Conservation (phyloP, 495 filamentous ascomycete genomes). For the Aspergillus affinis region DNA sequence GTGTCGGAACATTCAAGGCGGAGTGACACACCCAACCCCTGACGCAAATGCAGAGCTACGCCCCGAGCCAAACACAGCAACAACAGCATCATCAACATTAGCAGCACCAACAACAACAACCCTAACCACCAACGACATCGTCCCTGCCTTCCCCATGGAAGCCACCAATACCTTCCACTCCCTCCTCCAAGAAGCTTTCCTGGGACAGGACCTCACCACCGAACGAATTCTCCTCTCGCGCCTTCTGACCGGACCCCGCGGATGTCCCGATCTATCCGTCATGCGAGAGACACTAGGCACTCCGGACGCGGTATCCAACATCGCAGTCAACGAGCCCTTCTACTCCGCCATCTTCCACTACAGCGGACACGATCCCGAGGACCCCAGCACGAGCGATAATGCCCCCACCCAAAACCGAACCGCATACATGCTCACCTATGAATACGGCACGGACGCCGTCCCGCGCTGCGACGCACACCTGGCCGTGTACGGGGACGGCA, state of each 20-base stretch:
- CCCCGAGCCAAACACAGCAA: no score
- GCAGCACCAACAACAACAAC: not conserved
- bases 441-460: constrained; percentile 53
- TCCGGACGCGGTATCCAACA: constrained; percentile 44
- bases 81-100: no score
- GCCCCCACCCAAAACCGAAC: not conserved
- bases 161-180: constrained; percentile 11
- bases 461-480: constrained; percentile 58
- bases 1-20: constrained; percentile 53
- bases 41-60: no score
- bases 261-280: constrained; percentile 54
- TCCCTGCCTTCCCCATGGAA: not conserved
- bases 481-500: constrained; percentile 50
- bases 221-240: constrained; percentile 38
- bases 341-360: constrained; percentile 50
- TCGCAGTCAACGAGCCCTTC: constrained; percentile 45
- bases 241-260: constrained; percentile 44
- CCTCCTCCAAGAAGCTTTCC: constrained; percentile 34
- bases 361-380: constrained; percentile 15
- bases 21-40: constrained; percentile 24
- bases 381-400: not conserved
- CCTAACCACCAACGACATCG: not conserved
- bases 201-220: constrained; percentile 29
- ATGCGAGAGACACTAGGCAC: constrained; percentile 57
- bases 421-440: constrained; percentile 54